phyloP scores from a whole-genome alignment of 352 stramenopile genomes.

The Globisporangium lucens region DNA sequence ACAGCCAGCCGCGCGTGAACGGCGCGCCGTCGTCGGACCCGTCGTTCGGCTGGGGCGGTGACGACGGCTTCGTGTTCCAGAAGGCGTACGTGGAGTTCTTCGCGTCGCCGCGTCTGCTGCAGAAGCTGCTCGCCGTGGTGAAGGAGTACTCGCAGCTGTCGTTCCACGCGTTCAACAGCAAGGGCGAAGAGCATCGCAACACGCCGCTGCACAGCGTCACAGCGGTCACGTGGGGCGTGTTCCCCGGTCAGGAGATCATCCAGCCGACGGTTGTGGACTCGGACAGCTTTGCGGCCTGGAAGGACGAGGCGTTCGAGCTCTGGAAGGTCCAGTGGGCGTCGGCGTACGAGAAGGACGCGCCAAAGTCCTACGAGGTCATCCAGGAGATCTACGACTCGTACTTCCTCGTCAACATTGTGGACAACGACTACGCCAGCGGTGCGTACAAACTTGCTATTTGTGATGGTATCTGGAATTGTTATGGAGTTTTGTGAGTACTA shows the following conservation, averaged over 20 bases:
- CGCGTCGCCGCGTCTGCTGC: conserved; percentile 78
- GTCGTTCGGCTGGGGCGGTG: conserved; percentile 94
- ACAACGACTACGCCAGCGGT: conserved; percentile 95
- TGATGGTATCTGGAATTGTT: background rate
- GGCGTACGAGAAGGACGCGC: conserved; percentile 90
- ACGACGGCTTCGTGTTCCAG: conserved; percentile 96
- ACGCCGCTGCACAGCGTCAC: conserved; percentile 85
- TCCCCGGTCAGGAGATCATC: conserved; percentile 92
- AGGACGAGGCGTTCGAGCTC: conserved; percentile 96
- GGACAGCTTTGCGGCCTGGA: conserved; percentile 93
- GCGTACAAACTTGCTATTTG: background rate
- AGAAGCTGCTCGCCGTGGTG: conserved; percentile 52
- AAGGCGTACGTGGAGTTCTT: conserved; percentile 99
- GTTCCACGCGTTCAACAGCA: conserved; percentile 72
- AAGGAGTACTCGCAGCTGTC: conserved; percentile 72
- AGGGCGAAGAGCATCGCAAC: conserved; percentile 73
- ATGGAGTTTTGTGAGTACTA: background rate
- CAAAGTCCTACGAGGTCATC: conserved; percentile 45
- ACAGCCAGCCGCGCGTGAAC: conserved; percentile 92
- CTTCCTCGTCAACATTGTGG: conserved; percentile 97
- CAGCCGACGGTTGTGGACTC: conserved; percentile 97
- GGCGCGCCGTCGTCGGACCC: conserved; percentile 85
- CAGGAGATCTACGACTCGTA: conserved; percentile 94
- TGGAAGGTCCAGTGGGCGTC: conserved; percentile 97
- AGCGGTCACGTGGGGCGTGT: conserved; percentile 97